These are phyloP conservation scores for Malus orientalis DNA, from an alignment of 306 rosid species.

Conservation along the genomic window DNA sequence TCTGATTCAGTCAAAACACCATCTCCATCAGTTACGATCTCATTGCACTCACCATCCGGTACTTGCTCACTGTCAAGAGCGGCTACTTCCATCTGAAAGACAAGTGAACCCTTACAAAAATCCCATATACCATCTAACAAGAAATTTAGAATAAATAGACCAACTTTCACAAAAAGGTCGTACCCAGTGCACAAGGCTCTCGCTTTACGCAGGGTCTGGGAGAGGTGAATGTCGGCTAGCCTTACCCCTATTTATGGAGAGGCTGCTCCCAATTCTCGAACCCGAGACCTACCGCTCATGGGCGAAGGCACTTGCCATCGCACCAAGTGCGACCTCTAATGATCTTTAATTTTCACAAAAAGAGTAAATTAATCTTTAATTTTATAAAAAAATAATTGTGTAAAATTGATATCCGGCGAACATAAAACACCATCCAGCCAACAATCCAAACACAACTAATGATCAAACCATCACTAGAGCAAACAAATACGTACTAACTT, in stretches of 20 bases:
- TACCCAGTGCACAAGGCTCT: too few relatives aligned
- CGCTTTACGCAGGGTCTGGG: too few relatives aligned
- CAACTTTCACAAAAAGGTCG: background rate
- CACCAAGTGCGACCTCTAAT: too few relatives aligned
- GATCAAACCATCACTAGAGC: background rate
- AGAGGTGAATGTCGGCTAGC: too few relatives aligned
- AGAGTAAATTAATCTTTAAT: background rate
- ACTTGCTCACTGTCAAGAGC: constrained; percentile 38
- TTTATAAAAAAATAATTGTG: background rate
- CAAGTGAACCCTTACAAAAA: constrained; percentile 13
- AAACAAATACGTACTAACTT: background rate
- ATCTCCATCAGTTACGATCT: constrained; percentile 44
- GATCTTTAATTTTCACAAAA: background rate
- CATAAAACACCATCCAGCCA: background rate
- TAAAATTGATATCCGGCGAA: background rate
- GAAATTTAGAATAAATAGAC: background rate
- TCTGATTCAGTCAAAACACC: constrained; percentile 36
- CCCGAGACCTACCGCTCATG: too few relatives aligned
- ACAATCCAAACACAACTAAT: background rate
- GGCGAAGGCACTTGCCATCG: too few relatives aligned
- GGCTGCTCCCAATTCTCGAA: too few relatives aligned
- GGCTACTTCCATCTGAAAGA: constrained; percentile 60
- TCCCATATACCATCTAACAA: background rate
- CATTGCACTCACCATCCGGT: constrained; percentile 46
- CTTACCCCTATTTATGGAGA: too few relatives aligned